These are phyloP conservation scores for Anthostomella pinea DNA, from an alignment of 2,329 filamentous ascomycete genomes.

Conservation along the genomic window DNA sequence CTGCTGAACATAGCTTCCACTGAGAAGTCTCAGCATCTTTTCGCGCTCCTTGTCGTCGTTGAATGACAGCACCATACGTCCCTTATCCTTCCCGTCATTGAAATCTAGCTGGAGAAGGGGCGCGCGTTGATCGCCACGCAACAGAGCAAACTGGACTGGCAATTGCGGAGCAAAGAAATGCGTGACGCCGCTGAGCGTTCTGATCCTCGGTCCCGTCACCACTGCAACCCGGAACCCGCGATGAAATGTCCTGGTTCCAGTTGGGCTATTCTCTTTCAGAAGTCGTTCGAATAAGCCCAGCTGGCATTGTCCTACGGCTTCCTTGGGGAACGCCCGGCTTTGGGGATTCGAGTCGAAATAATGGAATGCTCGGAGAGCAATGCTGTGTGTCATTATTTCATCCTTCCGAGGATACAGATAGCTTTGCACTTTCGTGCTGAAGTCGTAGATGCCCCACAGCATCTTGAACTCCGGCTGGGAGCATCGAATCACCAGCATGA, in stretches of 20 bases:
- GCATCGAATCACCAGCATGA: constrained; percentile 68
- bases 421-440: constrained; percentile 71
- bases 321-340: constrained; percentile 70
- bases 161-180: constrained; percentile 63
- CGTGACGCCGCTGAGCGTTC: constrained; percentile 73
- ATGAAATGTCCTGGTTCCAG: constrained; percentile 69
- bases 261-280: constrained; percentile 66
- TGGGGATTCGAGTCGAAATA: constrained; percentile 74
- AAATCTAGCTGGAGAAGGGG: constrained; percentile 71
- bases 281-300: constrained; percentile 73
- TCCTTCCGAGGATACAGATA: constrained; percentile 67
- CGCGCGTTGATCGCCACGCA: constrained; percentile 67
- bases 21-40: constrained; percentile 68
- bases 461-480: constrained; percentile 74
- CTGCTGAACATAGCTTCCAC: constrained; percentile 65
- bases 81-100: constrained; percentile 61
- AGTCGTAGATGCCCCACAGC: constrained; percentile 81
- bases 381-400: constrained; percentile 68
- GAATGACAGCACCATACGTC: constrained; percentile 76
- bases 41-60: constrained; percentile 68
- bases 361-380: constrained; percentile 70
- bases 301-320: constrained; percentile 68
- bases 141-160: constrained; percentile 75
- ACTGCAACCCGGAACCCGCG: constrained; percentile 76
- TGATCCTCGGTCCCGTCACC: constrained; percentile 72